phyloP scores from a whole-genome alignment of 2,329 filamentous ascomycete species.

The Diaporthe eres region DNA sequence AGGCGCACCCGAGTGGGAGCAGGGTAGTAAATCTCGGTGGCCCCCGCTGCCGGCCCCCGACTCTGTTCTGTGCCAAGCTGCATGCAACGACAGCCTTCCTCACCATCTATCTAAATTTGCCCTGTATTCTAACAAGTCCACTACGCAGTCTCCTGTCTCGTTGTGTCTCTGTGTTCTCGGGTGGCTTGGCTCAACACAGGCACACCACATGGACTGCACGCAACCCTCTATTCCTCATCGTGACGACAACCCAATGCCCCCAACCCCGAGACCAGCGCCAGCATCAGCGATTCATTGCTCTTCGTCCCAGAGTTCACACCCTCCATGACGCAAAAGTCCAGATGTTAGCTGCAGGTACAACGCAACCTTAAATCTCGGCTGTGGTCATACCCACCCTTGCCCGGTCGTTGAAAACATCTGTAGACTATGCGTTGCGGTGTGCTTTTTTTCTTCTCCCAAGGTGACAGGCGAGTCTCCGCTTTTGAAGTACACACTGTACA shows the following conservation, averaged over 20 bases:
- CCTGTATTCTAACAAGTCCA: neutral
- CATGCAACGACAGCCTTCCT: constrained; percentile 12
- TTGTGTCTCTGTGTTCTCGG: neutral
- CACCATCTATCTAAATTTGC: neutral
- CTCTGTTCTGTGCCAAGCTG: constrained; percentile 19
- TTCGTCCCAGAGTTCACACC: neutral
- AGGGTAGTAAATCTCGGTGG: constrained; percentile 1
- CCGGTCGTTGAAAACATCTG: neutral
- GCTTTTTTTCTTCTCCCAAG: too few species aligned
- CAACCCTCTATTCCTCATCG: neutral
- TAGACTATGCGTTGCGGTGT: neutral
- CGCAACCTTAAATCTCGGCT: constrained; percentile 31
- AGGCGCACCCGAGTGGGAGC: constrained; percentile 17
- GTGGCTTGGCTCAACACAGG: neutral
- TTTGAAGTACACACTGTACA: neutral
- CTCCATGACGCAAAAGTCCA: neutral
- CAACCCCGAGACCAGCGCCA: neutral
- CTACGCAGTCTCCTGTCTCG: too few species aligned
- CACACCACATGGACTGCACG: neutral
- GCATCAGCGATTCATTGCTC: neutral
- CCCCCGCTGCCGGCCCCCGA: constrained; percentile 27
- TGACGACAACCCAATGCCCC: neutral
- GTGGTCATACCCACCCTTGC: constrained; percentile 19
- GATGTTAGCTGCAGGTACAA: constrained; percentile 22
- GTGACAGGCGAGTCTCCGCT: constrained; percentile 20